Evolutionary conservation across 768 basidiomycete species (phyloP).

Genomic region (Kwoniella mangroviensis): DNA sequence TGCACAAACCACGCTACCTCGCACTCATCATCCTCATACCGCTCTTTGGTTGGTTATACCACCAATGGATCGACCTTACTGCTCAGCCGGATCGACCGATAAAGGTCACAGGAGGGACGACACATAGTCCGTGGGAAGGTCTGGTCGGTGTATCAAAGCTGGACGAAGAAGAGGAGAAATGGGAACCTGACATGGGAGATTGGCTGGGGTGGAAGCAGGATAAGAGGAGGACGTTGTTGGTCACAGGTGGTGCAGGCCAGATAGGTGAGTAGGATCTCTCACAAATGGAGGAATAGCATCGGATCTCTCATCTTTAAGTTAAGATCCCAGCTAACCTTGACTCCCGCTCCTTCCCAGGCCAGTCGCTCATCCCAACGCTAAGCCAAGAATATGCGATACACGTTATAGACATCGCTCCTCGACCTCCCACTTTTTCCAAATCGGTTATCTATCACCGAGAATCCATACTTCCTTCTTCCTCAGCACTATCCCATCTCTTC

Average conservation of each 20-base stretch:
- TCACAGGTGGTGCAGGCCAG: conserved; percentile 49
- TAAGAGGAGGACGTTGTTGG: conserved; percentile 31
- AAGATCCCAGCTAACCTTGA: not conserved
- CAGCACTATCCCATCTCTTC: conserved; percentile 30
- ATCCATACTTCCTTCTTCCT: conserved; percentile 29
- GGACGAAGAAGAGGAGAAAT: conserved; percentile 11
- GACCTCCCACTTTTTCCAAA: conserved; percentile 27
- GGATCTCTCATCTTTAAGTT: not conserved
- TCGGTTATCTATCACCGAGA: conserved; percentile 37
- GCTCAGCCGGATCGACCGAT: not conserved
- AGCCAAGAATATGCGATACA: conserved; percentile 36
- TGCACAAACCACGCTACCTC: conserved; percentile 26
- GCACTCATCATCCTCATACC: conserved; percentile 16
- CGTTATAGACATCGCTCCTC: conserved; percentile 39
- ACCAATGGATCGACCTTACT: conserved; percentile 1
- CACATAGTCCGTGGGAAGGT: conserved; percentile 23
- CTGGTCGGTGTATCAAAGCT: conserved; percentile 8
- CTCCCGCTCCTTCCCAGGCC: conserved; percentile 21
- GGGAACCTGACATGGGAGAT: conserved; percentile 9
- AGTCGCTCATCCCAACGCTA: conserved; percentile 39
- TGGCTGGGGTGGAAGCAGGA: conserved; percentile 24
- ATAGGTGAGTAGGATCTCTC: conserved; percentile 33
- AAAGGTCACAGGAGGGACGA: conserved; percentile 10
- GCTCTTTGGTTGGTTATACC: conserved; percentile 2
- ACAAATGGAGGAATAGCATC: not conserved